Evolutionary conservation across 441 rosid species (phyloP), one percentile per base, ranked within the genome.

Genomic region (Syzygium syzygioides): DNA sequence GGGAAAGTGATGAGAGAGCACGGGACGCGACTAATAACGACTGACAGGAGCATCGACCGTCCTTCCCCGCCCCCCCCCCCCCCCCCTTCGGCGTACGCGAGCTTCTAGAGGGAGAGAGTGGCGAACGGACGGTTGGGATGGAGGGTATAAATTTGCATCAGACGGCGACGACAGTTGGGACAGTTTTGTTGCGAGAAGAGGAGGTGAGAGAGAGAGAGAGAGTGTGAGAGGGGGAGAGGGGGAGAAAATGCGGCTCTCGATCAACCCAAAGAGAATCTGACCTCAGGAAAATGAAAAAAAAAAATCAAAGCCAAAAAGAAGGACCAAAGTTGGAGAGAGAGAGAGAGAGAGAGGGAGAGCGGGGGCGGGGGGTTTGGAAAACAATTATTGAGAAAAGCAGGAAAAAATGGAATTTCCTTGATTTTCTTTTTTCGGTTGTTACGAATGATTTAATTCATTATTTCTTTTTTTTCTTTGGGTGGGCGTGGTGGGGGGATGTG

Each of bases 81-180:
- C 48, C 48, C 7, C 5, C n/a, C 64, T 2, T 41, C 5, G 23
- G 83, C 37, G 50, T 20, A 34, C 80, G 80, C 80, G 89, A 87
- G 52, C 10, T 32, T 37, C 20, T 12, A 34, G 19, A 52, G 50
- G 41, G 15, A 37, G 85, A 48, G 37, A 52, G 32, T 23, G 37
- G 45, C 55, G 83, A 76, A 52, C 64, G 52, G 80, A 90, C 90
- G 92, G 92, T 68, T 54, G 64, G 37, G 91, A 91, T 89, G 20
- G 90, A 90, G 79, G 48, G 88, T 68, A 86, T 41, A 79, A 56
- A 85, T 62, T 76, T 66, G 20, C 62, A 91, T 91, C 91, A 17
- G 87, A 91, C 92, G 93, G 91, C 84, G 90, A 86, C 84, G 90
- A 86, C 91, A 53, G 92, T 90, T 91, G 90, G 86, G 86, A 68